Base-by-base conservation (phyloP, 2,329 filamentous ascomycete species). In the Pseudocercospora macadamiae region DNA sequence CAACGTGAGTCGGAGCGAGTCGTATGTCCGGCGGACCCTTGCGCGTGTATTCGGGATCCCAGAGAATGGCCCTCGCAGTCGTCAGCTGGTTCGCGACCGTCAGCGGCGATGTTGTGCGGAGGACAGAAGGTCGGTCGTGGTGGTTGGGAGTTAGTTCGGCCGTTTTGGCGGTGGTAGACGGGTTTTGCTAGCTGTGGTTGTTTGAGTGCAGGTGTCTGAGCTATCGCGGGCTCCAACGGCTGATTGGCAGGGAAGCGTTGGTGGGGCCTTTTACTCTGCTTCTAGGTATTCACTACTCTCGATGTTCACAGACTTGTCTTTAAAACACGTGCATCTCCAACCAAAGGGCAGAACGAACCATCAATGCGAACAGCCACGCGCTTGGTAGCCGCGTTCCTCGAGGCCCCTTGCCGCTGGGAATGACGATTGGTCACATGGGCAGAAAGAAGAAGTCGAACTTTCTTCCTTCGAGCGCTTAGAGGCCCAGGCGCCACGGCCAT, bases 1-100 rank as follows among this genome's bases (percentile, higher is more conserved):
- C 77, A 57, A 79, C 79, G 74, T 80, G 76, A 32, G 79, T 80
- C 23, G 79, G 79, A 52, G 72, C 71, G 55, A 81, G 75, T 48
- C 70, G 74, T 56, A 75, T 74, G 44, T 77, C 77, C 54, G 77
- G 79, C 60, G 79, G 76, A 51, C 77, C 74, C 36, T 73, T 72
- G 59, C 61, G 63, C 32, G 79, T 80, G 69, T 75, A 79, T 55
- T 73, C 74, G 57, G 77, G 76, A 66, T 82, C 77, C 77, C 79
- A 82, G 67, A 82, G 79, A 60, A 79, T 77, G 59, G 73, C 75
- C 63, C 75, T 72, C n/a, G 80, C 78, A 51, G 79, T 81, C 18
- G 76, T 80, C 63, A 82, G 73, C 64, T 79, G 73, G 34, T 44
- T 54, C 51, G 60, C 62, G 45, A 60, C 34, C 28, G 55, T 61